These are phyloP conservation scores for Solanum ahanhuiri DNA, from an alignment of 257 asterid species.

Conservation along the genomic window DNA sequence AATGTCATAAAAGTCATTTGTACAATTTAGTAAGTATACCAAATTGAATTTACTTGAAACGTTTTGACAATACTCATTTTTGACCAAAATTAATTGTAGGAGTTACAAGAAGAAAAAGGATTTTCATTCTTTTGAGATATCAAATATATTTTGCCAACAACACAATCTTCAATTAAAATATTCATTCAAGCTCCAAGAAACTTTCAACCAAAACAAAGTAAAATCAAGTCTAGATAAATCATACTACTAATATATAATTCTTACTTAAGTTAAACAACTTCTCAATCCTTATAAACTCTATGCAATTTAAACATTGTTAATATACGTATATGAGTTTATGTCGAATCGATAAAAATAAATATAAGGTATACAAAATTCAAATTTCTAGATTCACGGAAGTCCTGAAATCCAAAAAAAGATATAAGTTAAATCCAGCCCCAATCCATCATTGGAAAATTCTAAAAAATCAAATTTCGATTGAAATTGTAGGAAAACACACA, in stretches of 20 bases:
- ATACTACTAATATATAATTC: not conserved
- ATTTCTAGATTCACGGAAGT: not conserved
- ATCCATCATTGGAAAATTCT: not conserved
- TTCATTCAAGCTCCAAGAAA: not conserved
- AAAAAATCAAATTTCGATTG: too few species aligned
- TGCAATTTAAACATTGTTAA: too few species aligned
- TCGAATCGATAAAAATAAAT: not conserved
- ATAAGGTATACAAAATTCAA: too few species aligned
- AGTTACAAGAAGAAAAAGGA: not conserved
- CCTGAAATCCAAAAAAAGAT: not conserved
- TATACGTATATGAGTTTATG: too few species aligned
- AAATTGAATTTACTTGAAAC: too few species aligned
- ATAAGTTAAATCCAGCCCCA: not conserved
- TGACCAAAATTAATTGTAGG: not conserved
- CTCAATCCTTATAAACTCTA: too few species aligned
- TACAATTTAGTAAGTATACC: not conserved
- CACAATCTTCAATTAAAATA: not conserved
- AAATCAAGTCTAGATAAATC: not conserved
- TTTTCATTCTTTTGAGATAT: not conserved
- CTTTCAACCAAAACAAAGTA: not conserved
- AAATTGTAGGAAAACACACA: too few species aligned
- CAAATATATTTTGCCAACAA: not conserved
- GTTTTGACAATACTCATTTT: not conserved
- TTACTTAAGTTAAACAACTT: not conserved
- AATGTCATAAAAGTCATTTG: too few species aligned